Conservation (phyloP, 352 stramenopile genomes). For the Globisporangium carolinianum region DNA sequence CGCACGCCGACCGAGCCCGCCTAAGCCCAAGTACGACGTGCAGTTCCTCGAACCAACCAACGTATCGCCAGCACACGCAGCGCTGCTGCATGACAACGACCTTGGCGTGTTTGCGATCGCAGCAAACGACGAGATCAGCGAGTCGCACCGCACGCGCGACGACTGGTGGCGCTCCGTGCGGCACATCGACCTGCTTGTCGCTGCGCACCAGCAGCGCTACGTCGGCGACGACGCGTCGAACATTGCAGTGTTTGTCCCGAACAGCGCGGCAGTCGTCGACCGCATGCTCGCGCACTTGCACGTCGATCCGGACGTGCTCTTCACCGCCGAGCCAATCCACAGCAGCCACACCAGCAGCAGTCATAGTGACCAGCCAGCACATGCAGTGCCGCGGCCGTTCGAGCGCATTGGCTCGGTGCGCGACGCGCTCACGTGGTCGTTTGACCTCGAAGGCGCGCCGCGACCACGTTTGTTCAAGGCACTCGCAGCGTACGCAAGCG, state of each 20-base stretch:
- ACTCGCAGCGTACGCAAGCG: slow-evolving; percentile 51
- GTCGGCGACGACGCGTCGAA: slow-evolving; percentile 65
- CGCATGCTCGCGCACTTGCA: slow-evolving; percentile 43
- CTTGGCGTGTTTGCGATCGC: slow-evolving; percentile 38
- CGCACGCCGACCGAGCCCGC: slow-evolving; percentile 18
- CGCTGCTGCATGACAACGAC: slow-evolving; percentile 30
- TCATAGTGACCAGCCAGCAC: slow-evolving; percentile 7
- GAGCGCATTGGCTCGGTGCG: slow-evolving; percentile 41
- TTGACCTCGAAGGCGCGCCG: slow-evolving; percentile 63
- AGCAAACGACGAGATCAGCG: slow-evolving; percentile 55
- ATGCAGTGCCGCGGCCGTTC: slow-evolving; percentile 33
- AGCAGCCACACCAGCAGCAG: slow-evolving; percentile 4
- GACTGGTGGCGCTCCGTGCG: slow-evolving; percentile 53
- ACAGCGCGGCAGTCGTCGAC: slow-evolving; percentile 37
- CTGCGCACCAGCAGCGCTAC: slow-evolving; percentile 32
- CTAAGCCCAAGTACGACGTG: slow-evolving; percentile 39
- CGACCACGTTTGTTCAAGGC: slow-evolving; percentile 49
- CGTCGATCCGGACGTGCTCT: slow-evolving; percentile 46
- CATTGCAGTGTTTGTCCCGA: slow-evolving; percentile 73
- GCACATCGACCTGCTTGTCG: slow-evolving; percentile 58
- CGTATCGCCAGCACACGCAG: slow-evolving; percentile 13
- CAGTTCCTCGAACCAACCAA: slow-evolving; percentile 30
- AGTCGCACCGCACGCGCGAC: slow-evolving; percentile 45
- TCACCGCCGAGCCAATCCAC: slow-evolving; percentile 18
- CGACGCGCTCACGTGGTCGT: slow-evolving; percentile 73